phyloP scores from a whole-genome alignment of 345 rosid species.

The Arabis alpina region DNA sequence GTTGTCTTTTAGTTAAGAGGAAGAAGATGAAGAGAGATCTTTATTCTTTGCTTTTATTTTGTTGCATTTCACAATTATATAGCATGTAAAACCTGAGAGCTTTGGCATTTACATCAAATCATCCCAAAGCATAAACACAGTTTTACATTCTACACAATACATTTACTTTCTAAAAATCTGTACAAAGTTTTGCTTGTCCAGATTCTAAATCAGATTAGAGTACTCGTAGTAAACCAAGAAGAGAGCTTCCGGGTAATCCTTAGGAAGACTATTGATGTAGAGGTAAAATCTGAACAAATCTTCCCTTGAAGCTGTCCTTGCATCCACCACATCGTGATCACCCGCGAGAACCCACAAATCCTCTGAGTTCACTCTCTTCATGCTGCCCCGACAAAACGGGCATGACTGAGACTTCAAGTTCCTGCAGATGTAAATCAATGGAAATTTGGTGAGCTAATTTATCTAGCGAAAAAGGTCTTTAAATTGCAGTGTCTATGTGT shows the following conservation, averaged over 20 bases:
- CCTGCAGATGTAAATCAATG: slow-evolving; percentile 51
- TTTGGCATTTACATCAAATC: slow-evolving; percentile 38
- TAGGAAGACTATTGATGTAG: slow-evolving; percentile 80
- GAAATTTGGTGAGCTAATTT: slow-evolving; percentile 10
- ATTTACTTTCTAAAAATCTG: slow-evolving; percentile 34
- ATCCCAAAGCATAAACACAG: slow-evolving; percentile 31
- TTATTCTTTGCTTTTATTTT: slow-evolving; percentile 18
- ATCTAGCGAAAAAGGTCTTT: not conserved
- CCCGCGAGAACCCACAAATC: slow-evolving; percentile 98
- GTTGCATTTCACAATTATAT: slow-evolving; percentile 27
- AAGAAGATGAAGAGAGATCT: slow-evolving; percentile 9
- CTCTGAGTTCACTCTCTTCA: slow-evolving; percentile 95
- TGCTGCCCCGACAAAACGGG: slow-evolving; percentile 95
- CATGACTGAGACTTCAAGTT: slow-evolving; percentile 90
- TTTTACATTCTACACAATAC: slow-evolving; percentile 40
- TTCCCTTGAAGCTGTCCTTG: slow-evolving; percentile 64
- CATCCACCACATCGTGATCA: slow-evolving; percentile 79
- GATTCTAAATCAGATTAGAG: slow-evolving; percentile 44
- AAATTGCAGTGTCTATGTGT: slow-evolving; percentile 9
- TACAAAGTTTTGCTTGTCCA: slow-evolving; percentile 37
- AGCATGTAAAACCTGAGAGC: slow-evolving; percentile 35
- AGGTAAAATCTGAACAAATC: slow-evolving; percentile 86
- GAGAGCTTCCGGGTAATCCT: slow-evolving; percentile 81
- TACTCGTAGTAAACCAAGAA: slow-evolving; percentile 90
- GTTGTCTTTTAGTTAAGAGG: not conserved